Evolutionary conservation across 2,329 filamentous ascomycete genomes (phyloP).

Genomic region (Colletotrichum gloeosporioides): DNA sequence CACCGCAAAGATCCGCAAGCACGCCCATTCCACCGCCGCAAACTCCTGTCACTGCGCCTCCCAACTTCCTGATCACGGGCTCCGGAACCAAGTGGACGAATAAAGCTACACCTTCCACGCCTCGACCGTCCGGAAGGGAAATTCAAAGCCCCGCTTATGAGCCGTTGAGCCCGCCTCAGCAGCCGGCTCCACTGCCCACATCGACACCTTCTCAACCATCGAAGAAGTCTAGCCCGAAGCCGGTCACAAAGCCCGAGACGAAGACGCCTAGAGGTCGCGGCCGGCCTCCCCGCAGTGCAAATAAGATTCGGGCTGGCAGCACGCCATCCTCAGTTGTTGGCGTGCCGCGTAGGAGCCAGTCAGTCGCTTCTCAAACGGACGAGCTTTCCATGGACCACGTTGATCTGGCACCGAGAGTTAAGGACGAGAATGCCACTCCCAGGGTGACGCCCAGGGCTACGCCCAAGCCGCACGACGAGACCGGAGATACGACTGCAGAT

Average conservation of each 20-base stretch:
- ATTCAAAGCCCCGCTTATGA: conserved; percentile 61
- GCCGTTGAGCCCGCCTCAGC: conserved; percentile 61
- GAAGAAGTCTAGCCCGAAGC: conserved; percentile 41
- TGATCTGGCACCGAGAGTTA: conserved; percentile 50
- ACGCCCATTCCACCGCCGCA: conserved; percentile 34
- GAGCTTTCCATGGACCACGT: conserved; percentile 52
- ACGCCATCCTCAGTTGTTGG: conserved; percentile 35
- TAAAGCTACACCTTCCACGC: conserved; percentile 63
- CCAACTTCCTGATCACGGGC: conserved; percentile 35
- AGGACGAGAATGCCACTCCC: conserved; percentile 62
- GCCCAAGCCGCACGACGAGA: conserved; percentile 58
- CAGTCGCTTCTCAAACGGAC: conserved; percentile 51
- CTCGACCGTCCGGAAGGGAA: conserved; percentile 41
- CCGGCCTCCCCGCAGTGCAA: conserved; percentile 40
- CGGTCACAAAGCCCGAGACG: conserved; percentile 31
- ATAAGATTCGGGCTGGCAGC: conserved; percentile 38
- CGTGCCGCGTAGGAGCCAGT: conserved; percentile 48
- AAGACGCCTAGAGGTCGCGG: conserved; percentile 34
- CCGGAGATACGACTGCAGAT: conserved; percentile 60
- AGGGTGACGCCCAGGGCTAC: conserved; percentile 17
- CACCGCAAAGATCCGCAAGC: conserved; percentile 34
- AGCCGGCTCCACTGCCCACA: conserved; percentile 40
- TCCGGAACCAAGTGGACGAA: conserved; percentile 65
- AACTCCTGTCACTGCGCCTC: conserved; percentile 34
- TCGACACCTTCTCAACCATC: conserved; percentile 33